These are phyloP conservation scores for Emericellopsis atlantica DNA, from an alignment of 2,329 filamentous ascomycete genomes.

Conservation along the genomic window DNA sequence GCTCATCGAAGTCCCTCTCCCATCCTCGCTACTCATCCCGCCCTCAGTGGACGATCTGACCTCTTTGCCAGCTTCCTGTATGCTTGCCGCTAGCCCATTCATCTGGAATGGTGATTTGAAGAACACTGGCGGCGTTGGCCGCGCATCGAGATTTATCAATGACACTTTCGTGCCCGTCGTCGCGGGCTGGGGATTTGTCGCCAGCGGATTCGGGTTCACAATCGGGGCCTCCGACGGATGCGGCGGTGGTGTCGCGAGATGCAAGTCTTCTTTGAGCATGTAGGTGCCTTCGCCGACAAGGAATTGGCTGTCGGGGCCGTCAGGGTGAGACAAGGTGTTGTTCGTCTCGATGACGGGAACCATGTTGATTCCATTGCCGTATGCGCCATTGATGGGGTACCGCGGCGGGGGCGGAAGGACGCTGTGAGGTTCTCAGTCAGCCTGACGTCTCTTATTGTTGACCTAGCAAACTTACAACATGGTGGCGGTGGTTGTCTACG, in stretches of 20 bases:
- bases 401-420: constrained; percentile 78
- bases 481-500: neutral
- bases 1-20: constrained; percentile 37
- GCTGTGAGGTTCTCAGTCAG: constrained; percentile 25
- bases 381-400: constrained; percentile 58
- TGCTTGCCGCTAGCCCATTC: constrained; percentile 30
- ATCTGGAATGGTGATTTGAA: constrained; percentile 6
- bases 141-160: constrained; percentile 58
- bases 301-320: constrained; percentile 75
- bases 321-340: constrained; percentile 71
- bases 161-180: constrained; percentile 77
- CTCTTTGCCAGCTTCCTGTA: constrained; percentile 51
- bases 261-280: constrained; percentile 77
- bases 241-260: constrained; percentile 85
- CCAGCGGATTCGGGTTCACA: constrained; percentile 79
- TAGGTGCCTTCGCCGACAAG: constrained; percentile 94
- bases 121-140: constrained; percentile 28
- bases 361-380: constrained; percentile 56
- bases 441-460: neutral
- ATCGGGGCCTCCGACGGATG: constrained; percentile 88
- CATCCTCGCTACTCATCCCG: constrained; percentile 44
- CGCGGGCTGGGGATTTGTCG: constrained; percentile 73
- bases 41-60: constrained; percentile 47
- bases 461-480: constrained; percentile 13
- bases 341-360: constrained; percentile 84